Evolutionary conservation across 176 grass and related monocot genomes (phyloP).

Genomic region (Thalia dealbata): DNA sequence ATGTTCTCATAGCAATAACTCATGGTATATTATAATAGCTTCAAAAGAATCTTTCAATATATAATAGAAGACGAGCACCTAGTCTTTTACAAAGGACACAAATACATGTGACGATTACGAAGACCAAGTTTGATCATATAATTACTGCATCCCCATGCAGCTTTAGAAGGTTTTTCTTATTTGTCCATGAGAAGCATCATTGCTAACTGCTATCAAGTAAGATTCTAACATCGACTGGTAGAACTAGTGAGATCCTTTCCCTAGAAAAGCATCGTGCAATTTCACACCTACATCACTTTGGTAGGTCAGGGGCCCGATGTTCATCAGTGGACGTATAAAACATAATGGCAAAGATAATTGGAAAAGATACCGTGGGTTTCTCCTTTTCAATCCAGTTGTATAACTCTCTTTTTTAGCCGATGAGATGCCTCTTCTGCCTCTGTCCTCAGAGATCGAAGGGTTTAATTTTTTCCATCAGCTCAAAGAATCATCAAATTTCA

Average conservation of each 20-base stretch:
- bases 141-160: neutral
- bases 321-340: no score
- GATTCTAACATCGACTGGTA: neutral
- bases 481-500: neutral
- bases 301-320: no score
- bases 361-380: neutral
- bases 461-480: neutral
- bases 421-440: neutral
- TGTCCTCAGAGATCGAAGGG: neutral
- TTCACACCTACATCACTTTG: no score
- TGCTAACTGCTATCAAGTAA: neutral
- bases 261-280: no score
- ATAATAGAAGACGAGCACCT: no score
- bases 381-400: neutral
- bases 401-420: neutral
- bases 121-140: no score
- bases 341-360: neutral
- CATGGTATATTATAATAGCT: neutral
- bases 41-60: neutral
- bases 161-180: neutral
- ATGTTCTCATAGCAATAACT: no score
- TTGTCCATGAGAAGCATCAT: no score
- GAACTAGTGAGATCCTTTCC: neutral
- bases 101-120: no score
- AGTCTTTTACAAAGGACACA: no score